Evolutionary conservation across 371 early-diverging fungal genomes (phyloP).

Genomic region (Mortierella polycephala): DNA sequence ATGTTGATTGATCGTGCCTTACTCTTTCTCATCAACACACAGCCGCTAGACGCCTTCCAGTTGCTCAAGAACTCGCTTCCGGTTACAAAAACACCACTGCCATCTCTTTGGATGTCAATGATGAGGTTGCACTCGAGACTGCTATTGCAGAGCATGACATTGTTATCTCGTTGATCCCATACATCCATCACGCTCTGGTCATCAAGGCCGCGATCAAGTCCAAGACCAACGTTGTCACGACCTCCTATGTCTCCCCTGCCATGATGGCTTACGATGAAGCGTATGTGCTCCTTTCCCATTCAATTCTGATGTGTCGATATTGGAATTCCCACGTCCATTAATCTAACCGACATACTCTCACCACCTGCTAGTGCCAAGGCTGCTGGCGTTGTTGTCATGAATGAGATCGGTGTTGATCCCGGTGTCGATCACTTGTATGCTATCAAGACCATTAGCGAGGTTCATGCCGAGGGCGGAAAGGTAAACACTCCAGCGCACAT

Average conservation of each 20-base stretch:
- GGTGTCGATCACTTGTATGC: conserved; percentile 96
- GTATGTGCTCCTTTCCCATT: conserved; percentile 56
- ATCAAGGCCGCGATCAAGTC: conserved; percentile 84
- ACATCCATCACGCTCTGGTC: conserved; percentile 86
- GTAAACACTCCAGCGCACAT: conserved; percentile 42
- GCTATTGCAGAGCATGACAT: conserved; percentile 87
- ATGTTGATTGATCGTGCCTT: conserved; percentile 5
- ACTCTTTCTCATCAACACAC: conserved; percentile 5
- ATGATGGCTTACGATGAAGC: conserved; percentile 85
- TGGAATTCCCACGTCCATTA: background rate
- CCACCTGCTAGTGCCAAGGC: conserved; percentile 70
- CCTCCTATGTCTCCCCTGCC: conserved; percentile 90
- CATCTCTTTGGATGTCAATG: conserved; percentile 82
- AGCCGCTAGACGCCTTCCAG: conserved; percentile 85
- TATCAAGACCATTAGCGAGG: conserved; percentile 86
- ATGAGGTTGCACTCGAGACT: conserved; percentile 86
- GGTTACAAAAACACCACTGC: conserved; percentile 72
- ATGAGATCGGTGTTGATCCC: conserved; percentile 96
- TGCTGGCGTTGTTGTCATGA: conserved; percentile 86
- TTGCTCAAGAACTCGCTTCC: conserved; percentile 77
- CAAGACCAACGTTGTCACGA: conserved; percentile 90
- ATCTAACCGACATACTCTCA: background rate
- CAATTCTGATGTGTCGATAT: background rate
- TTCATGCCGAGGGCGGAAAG: conserved; percentile 90
- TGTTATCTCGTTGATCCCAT: conserved; percentile 89